These are phyloP conservation scores for Helichrysum umbraculigerum DNA, from an alignment of 129 eudicot species.

Conservation along the genomic window DNA sequence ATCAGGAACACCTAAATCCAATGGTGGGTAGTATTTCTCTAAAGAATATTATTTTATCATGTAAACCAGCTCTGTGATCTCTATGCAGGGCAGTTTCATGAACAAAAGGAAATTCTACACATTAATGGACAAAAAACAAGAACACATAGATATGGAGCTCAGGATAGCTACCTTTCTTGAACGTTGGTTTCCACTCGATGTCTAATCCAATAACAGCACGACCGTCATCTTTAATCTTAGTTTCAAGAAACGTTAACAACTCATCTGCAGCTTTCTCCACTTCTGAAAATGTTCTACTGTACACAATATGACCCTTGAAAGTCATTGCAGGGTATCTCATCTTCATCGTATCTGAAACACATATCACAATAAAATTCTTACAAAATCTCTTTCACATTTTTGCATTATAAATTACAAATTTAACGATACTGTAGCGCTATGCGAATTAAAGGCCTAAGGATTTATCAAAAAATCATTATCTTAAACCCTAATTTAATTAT, in stretches of 20 bases:
- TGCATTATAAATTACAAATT: too few species aligned
- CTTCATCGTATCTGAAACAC: neutral
- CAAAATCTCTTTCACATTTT: too few species aligned
- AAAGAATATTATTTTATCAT: neutral
- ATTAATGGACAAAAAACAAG: neutral
- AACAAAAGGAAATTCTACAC: neutral
- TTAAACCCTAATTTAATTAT: neutral
- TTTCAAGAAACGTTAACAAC: slow-evolving; percentile 56
- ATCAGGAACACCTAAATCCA: neutral
- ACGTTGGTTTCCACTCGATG: slow-evolving; percentile 84
- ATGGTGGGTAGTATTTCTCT: slow-evolving; percentile 14
- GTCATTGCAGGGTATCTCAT: slow-evolving; percentile 48
- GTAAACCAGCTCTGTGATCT: neutral
- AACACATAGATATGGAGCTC: neutral
- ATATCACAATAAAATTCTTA: too few species aligned
- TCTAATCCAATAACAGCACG: slow-evolving; percentile 64
- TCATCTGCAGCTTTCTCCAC: slow-evolving; percentile 74
- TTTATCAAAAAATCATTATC: neutral
- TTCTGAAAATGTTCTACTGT: slow-evolving; percentile 66
- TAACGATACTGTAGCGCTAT: too few species aligned
- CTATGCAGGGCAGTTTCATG: neutral
- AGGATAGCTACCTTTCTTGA: slow-evolving; percentile 51
- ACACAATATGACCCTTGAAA: slow-evolving; percentile 67
- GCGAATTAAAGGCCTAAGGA: too few species aligned
- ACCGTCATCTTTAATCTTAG: slow-evolving; percentile 45